Evolutionary conservation across 257 asterid genomes (phyloP), one percentile per base, ranked within the genome.

Genomic region (Jaltomata sinuosa): DNA sequence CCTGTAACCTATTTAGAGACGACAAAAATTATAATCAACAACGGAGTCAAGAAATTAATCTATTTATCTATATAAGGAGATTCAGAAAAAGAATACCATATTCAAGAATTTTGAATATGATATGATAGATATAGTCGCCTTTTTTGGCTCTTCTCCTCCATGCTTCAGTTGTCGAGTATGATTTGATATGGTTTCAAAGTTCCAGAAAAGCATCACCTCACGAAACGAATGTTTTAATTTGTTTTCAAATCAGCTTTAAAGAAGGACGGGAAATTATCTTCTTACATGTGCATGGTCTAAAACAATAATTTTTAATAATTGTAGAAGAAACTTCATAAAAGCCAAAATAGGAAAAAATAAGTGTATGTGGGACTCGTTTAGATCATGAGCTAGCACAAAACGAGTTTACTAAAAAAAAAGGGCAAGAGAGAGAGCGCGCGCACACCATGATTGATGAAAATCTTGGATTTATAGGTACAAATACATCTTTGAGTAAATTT

Each of bases 1-100:
- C 87, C 93, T 64, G 38, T 84, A 22, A 91, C 92, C 98, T 94
- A 84, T 79, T 34, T 42, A 11, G 3, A 21, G 1, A 25, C 19
- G 3, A 25, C n/a, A 34, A 8, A 55, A 40, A 15, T 64, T 61
- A 59, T 22, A 3, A 67, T 32, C 15, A 67, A 0, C 2, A 8
- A 18, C 15, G 3, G 12, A 67, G 77, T 16, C 2, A 64, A 7
- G 16, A 55, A 55, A 1, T 21, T 16, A 18, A 52, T 52, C 16
- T 6, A 1, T 21, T 16, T 5, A 52, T 52, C 16, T 6, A 54
- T 18, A 19, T 54, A 18, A 54, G 3, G 7, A 6, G 4, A 54
- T 54, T 53, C 0, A 47, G 5, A 12, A 12, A 0, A 45, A 47
- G 14, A 47, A 12, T 2, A 12, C 16, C 3, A 47, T 11, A 4